These are phyloP conservation scores for Primulina tabacum DNA, from an alignment of 257 asterid species.

Conservation along the genomic window DNA sequence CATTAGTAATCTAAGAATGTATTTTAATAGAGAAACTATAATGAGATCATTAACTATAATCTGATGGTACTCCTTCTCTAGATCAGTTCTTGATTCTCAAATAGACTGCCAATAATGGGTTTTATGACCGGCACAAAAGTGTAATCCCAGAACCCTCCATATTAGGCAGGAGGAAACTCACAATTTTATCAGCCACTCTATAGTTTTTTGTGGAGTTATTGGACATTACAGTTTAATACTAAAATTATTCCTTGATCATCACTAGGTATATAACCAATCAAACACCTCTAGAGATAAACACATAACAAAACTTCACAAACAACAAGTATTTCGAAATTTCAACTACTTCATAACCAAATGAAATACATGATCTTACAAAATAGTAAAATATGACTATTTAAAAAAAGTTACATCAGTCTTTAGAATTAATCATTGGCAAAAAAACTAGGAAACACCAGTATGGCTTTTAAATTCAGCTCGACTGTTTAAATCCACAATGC, in stretches of 20 bases:
- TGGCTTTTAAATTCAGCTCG: constrained; percentile 35
- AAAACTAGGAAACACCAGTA: constrained; percentile 33
- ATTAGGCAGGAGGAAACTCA: no score
- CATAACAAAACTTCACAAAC: constrained; percentile 1
- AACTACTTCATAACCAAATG: constrained; percentile 17
- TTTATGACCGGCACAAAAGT: no score
- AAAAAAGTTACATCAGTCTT: neutral
- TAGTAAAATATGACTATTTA: neutral
- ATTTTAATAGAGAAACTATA: no score
- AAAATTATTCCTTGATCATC: neutral
- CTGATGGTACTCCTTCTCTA: no score
- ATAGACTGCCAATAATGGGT: no score
- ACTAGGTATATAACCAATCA: constrained; percentile 5
- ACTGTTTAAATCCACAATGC: constrained; percentile 38
- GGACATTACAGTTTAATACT: constrained; percentile 1
- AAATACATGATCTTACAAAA: constrained; percentile 8
- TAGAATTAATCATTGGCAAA: constrained; percentile 22
- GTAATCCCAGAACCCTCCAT: no score
- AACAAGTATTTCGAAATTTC: neutral
- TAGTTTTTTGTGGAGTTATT: no score
- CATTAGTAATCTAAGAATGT: neutral
- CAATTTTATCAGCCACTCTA: no score
- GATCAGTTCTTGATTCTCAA: no score
- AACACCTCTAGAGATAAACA: neutral
- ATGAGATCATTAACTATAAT: no score